Percentiles rank a stretch among this genome's conserved stretches.
These are phyloP conservation scores for Colletotrichum paranaense DNA, from an alignment of 2,329 filamentous ascomycete species.

Conservation along the genomic window DNA sequence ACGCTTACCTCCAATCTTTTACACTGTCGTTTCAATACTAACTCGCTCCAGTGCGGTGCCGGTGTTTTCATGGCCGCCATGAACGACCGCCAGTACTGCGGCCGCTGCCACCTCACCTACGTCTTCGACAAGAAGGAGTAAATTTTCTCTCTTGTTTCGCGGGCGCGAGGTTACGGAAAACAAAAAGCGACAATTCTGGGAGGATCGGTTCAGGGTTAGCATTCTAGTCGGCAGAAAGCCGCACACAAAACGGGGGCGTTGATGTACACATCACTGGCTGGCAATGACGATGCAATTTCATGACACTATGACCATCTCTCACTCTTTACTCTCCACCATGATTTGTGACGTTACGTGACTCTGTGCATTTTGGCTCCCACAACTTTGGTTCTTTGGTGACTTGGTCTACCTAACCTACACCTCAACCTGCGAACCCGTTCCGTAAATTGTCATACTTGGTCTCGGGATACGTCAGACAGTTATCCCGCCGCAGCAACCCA, in stretches of 20 bases:
- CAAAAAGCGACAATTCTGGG: conserved; percentile 26
- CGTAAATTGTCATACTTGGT: conserved; percentile 79
- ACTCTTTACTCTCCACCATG: background rate
- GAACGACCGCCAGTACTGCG: conserved; percentile 99
- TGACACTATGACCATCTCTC: conserved; percentile 29
- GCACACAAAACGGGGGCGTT: conserved; percentile 51
- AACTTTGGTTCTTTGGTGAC: no score
- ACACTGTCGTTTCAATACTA: conserved; percentile 41
- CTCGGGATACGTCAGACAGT: conserved; percentile 72
- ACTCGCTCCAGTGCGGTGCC: conserved; percentile 83
- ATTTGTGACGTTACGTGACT: background rate
- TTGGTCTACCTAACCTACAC: background rate
- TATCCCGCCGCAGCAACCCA: conserved; percentile 63
- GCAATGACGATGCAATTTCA: conserved; percentile 38
- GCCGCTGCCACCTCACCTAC: conserved; percentile 79
- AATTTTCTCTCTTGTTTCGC: conserved; percentile 23
- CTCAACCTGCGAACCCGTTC: conserved; percentile 59
- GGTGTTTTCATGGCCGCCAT: conserved; percentile 99
- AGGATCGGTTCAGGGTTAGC: conserved; percentile 34
- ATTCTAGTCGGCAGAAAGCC: conserved; percentile 42
- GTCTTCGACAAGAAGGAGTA: conserved; percentile 76
- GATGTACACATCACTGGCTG: conserved; percentile 48
- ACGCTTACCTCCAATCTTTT: conserved; percentile 52
- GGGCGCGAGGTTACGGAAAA: conserved; percentile 24
- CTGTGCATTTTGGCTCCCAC: no score